Evolutionary conservation across 1,284 basidiomycete species (phyloP).

Genomic region (Phellopilus nigrolimitatus): DNA sequence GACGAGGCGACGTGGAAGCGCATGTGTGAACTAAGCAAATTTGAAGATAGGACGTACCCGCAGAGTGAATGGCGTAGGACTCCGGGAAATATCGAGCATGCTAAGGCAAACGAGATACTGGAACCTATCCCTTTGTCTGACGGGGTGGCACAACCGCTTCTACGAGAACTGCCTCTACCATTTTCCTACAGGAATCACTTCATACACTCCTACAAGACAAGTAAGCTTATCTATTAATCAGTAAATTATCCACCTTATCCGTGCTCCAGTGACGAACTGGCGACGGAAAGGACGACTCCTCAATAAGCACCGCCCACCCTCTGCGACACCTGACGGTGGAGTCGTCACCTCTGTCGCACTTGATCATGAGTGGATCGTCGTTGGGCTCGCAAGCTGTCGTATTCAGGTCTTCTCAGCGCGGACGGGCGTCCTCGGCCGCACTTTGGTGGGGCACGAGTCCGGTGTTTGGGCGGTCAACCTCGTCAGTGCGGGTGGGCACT

Average conservation of each 20-base stretch:
- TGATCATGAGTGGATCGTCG: constrained; percentile 82
- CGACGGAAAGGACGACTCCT: constrained; percentile 75
- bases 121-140: constrained; percentile 2
- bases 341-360: constrained; percentile 88
- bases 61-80: constrained; percentile 7
- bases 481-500: constrained; percentile 40
- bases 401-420: constrained; percentile 85
- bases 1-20: constrained; percentile 85
- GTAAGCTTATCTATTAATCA: constrained; percentile 38
- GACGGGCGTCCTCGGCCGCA: constrained; percentile 75
- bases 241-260: background rate
- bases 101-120: background rate
- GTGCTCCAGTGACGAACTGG: constrained; percentile 77
- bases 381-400: constrained; percentile 84
- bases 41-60: constrained; percentile 30
- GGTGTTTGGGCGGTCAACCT: constrained; percentile 94
- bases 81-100: constrained; percentile 4
- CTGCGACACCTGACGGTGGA: constrained; percentile 52
- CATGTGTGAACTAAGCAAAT: constrained; percentile 66
- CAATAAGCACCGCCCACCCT: constrained; percentile 63
- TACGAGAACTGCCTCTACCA: constrained; percentile 14
- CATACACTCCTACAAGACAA: constrained; percentile 71
- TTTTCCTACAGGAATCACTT: constrained; percentile 72
- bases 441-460: constrained; percentile 79
- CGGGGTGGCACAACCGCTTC: constrained; percentile 1